phyloP scores from a whole-genome alignment of 805 yeast species.

The Metschnikowia cerradonensis region DNA sequence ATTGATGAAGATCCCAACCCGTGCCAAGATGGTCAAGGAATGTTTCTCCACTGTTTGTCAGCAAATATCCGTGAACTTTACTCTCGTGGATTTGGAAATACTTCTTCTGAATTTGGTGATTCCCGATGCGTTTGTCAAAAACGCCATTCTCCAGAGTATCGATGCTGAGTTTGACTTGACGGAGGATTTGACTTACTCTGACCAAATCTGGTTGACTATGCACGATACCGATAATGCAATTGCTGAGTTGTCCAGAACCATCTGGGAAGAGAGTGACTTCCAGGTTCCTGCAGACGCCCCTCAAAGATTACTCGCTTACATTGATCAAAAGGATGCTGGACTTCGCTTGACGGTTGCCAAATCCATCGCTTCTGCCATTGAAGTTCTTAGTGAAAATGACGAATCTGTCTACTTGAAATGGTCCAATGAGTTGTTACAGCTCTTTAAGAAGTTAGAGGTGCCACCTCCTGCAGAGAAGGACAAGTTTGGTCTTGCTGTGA shows the following conservation, averaged over 20 bases:
- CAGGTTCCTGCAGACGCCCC: slow-evolving; percentile 45
- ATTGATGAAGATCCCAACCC: slow-evolving; percentile 68
- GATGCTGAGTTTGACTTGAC: slow-evolving; percentile 77
- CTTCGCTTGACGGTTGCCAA: slow-evolving; percentile 69
- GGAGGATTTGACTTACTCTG: slow-evolving; percentile 44
- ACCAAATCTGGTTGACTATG: slow-evolving; percentile 73
- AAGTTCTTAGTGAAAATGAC: slow-evolving; percentile 23
- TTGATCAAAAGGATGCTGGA: slow-evolving; percentile 58
- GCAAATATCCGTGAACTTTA: slow-evolving; percentile 61
- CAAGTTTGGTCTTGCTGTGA: slow-evolving; percentile 72
- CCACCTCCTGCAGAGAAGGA: slow-evolving; percentile 79
- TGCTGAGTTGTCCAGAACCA: slow-evolving; percentile 65
- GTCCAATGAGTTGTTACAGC: slow-evolving; percentile 44
- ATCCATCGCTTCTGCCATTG: slow-evolving; percentile 60
- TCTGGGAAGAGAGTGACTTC: slow-evolving; percentile 79
- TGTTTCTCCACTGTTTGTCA: slow-evolving; percentile 76
- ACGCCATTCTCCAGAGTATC: slow-evolving; percentile 73
- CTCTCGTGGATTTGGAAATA: slow-evolving; percentile 52
- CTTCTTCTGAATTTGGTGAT: slow-evolving; percentile 55
- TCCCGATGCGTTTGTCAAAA: slow-evolving; percentile 67
- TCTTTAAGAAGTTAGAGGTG: slow-evolving; percentile 56
- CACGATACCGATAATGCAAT: slow-evolving; percentile 68
- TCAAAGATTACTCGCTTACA: slow-evolving; percentile 42
- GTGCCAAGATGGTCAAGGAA: slow-evolving; percentile 79
- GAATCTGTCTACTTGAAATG: slow-evolving; percentile 26